phyloP scores from a whole-genome alignment of 768 basidiomycete genomes.

The Xerocomus spinulosus region DNA sequence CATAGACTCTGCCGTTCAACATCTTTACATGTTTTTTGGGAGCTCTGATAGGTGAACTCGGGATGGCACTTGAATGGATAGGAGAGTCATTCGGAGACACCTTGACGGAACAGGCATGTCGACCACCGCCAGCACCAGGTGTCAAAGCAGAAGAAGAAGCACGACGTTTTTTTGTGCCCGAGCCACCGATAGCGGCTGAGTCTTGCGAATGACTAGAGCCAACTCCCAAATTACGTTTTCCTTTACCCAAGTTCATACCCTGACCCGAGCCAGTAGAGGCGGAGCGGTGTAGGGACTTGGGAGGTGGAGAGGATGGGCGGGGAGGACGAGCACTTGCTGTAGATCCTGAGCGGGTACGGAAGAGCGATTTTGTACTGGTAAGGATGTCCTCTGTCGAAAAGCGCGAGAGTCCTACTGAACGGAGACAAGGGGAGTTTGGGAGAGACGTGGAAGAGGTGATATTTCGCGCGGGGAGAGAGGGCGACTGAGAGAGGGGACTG shows the following conservation, averaged over 20 bases:
- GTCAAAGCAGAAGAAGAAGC: slow-evolving; percentile 19
- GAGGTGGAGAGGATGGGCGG: slow-evolving; percentile 13
- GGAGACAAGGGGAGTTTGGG: slow-evolving; percentile 13
- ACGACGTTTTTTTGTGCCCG: slow-evolving; percentile 15
- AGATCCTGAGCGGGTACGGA: slow-evolving; percentile 25
- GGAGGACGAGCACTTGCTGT: neutral
- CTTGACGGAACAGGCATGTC: slow-evolving; percentile 19
- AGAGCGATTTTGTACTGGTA: slow-evolving; percentile 28
- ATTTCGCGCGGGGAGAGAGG: slow-evolving; percentile 13
- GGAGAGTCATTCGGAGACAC: neutral
- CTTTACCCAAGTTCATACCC: neutral
- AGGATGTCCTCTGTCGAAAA: slow-evolving; percentile 31
- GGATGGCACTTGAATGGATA: slow-evolving; percentile 9
- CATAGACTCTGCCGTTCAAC: slow-evolving; percentile 87
- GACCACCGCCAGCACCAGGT: slow-evolving; percentile 29
- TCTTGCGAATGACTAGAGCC: neutral
- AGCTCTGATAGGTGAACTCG: neutral
- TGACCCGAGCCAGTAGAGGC: slow-evolving; percentile 18
- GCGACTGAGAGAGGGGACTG: slow-evolving; percentile 6
- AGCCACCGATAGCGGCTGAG: neutral
- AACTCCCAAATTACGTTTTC: slow-evolving; percentile 5
- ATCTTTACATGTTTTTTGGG: slow-evolving; percentile 47
- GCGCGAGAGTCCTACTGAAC: slow-evolving; percentile 9
- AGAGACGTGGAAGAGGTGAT: slow-evolving; percentile 8
- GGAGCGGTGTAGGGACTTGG: slow-evolving; percentile 17